Conservation (phyloP, 768 basidiomycete genomes). For the Russula lepida region DNA sequence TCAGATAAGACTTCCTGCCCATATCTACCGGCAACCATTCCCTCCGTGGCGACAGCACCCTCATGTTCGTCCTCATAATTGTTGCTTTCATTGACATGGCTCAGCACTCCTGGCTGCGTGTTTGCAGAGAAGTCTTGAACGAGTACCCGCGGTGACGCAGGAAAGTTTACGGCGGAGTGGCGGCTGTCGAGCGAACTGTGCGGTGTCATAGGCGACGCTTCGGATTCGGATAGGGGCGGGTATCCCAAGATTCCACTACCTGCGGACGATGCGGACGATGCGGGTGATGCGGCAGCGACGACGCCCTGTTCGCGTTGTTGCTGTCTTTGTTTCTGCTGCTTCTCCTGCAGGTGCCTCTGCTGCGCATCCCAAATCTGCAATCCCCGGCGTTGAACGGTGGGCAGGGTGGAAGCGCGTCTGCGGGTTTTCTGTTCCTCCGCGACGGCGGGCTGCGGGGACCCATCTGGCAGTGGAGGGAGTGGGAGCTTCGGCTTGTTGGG, state of each 20-base stretch:
- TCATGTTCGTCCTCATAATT: neutral
- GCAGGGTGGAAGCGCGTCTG: conserved; percentile 13
- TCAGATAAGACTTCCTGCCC: conserved; percentile 7
- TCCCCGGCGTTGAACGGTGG: conserved; percentile 4
- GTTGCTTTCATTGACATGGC: neutral
- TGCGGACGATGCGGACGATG: conserved; percentile 8
- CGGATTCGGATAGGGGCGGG: conserved; percentile 4
- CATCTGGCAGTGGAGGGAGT: neutral
- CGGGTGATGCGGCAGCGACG: conserved; percentile 2
- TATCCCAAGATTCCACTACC: conserved; percentile 8
- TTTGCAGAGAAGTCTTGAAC: neutral
- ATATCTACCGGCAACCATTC: neutral
- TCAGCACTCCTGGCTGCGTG: neutral
- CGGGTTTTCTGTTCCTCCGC: conserved; percentile 3
- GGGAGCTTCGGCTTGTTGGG: conserved; percentile 46
- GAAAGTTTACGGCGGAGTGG: neutral
- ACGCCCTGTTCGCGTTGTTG: neutral
- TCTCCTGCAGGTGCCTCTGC: neutral
- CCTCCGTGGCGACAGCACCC: neutral
- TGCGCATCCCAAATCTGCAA: neutral
- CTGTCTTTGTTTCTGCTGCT: neutral
- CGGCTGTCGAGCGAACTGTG: conserved; percentile 7
- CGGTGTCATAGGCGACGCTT: conserved; percentile 18
- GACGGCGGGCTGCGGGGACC: neutral
- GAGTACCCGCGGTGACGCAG: neutral